phyloP scores from a whole-genome alignment of 2,329 filamentous ascomycete genomes.

The Clarireedia sp. region DNA sequence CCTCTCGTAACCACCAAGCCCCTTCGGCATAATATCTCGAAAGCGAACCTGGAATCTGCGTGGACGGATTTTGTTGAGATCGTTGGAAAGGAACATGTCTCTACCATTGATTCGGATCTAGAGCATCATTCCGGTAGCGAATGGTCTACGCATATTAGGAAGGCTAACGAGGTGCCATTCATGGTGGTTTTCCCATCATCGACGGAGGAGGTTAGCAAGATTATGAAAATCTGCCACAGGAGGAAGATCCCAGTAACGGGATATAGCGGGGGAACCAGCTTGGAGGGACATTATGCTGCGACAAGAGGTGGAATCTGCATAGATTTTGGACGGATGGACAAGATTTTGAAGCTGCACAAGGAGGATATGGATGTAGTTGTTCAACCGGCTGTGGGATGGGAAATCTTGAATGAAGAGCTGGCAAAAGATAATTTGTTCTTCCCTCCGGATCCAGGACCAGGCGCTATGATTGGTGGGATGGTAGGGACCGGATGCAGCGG shows the following conservation, averaged over 20 bases:
- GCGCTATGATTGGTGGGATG: conserved; percentile 89
- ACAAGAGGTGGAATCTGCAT: conserved; percentile 78
- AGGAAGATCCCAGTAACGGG: conserved; percentile 77
- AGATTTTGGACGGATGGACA: conserved; percentile 80
- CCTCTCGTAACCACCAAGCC: conserved; percentile 44
- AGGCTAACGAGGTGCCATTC: conserved; percentile 46
- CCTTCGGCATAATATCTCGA: conserved; percentile 50
- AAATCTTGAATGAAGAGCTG: conserved; percentile 72
- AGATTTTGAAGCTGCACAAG: conserved; percentile 68
- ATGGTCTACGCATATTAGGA: conserved; percentile 53
- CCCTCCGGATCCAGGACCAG: conserved; percentile 83
- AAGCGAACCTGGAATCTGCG: conserved; percentile 58
- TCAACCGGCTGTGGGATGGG: conserved; percentile 80
- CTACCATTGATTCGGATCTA: conserved; percentile 48
- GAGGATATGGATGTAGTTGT: conserved; percentile 70
- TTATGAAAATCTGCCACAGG: conserved; percentile 83
- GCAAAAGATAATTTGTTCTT: conserved; percentile 73
- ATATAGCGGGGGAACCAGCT: conserved; percentile 79
- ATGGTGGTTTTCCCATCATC: conserved; percentile 68
- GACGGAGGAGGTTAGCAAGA: conserved; percentile 75
- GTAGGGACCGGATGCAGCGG: conserved; percentile 66
- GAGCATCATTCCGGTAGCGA: conserved; percentile 50
- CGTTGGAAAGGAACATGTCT: conserved; percentile 57
- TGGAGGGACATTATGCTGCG: conserved; percentile 83
- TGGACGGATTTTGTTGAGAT: conserved; percentile 62